Base-by-base conservation (phyloP, 805 yeast genomes). In the Hermanozyma aechmeae region DNA sequence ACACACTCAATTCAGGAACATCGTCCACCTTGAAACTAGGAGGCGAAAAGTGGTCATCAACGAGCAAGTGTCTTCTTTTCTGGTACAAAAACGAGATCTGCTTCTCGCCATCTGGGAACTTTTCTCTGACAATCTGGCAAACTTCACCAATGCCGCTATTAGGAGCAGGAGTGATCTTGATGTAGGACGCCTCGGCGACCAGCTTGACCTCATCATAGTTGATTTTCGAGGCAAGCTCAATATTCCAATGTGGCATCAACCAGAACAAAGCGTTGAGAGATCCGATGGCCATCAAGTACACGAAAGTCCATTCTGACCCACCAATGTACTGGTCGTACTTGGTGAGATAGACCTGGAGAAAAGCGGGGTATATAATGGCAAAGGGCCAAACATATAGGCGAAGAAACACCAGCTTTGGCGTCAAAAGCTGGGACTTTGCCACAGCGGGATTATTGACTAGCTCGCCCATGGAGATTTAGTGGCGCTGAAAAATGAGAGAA, bases 261-360 rank as follows among this genome's bases (percentile, higher is more conserved):
- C 86, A 70, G 33, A 89, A 61, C 50, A 89, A 61, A 25, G 77
- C 60, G 50, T 89, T 93, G 34, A 80, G 36, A 2, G 95, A 74
- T 21, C 79, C 53, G 29, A 87, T 65, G 5, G 86, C 54, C 35
- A 93, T 79, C 15, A 85, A 61, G 47, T 74, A 87, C 21, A 89
- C 92, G 53, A 83, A 84, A 0, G 97, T 92, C 97, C 98, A 92
- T 58, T 89, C 98, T 26, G 79, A 70, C 15, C 96, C 96, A 25
- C 71, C 80, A 46, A 89, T 80, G 50, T 83, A 83, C 33, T 58
- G 63, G 33, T 89, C 97, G 53, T 89, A 89, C 33, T 77, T 73
- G 35, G 60, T 58, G 34, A 53, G 45, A 52, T 82, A 89, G 23
- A 83, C 52, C 45, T 80, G 74, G 30, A 61, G 59, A 51, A 82